Evolutionary conservation across 352 stramenopile genomes (phyloP).

Genomic region (Pythium pectinolyticum): DNA sequence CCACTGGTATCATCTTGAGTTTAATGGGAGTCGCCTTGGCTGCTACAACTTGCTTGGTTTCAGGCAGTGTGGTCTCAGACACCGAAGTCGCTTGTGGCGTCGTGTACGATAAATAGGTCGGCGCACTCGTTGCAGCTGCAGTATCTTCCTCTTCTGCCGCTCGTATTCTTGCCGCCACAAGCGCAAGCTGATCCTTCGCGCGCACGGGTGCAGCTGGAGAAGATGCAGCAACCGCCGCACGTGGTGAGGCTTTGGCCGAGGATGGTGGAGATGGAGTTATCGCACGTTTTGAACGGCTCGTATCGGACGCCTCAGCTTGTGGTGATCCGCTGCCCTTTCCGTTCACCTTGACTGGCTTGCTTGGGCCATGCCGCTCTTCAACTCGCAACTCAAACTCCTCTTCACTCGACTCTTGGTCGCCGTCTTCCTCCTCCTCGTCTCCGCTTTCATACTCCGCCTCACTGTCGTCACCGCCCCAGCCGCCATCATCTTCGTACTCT

Average conservation of each 20-base stretch:
- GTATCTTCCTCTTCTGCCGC: background rate
- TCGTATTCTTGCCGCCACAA: conserved; percentile 5
- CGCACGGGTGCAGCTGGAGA: background rate
- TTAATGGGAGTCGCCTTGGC: background rate
- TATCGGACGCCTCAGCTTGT: too few species aligned
- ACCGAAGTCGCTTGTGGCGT: conserved; percentile 18
- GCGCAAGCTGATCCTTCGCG: conserved; percentile 14
- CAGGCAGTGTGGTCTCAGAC: conserved; percentile 10
- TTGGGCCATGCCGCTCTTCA: too few species aligned
- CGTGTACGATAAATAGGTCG: conserved; percentile 24
- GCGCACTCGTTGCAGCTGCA: background rate
- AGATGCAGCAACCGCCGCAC: background rate
- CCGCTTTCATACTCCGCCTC: conserved; percentile 35
- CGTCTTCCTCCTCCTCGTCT: conserved; percentile 41
- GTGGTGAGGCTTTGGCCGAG: background rate
- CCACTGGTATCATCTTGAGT: too few species aligned
- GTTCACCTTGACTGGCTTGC: conserved; percentile 4
- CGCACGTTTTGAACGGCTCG: background rate
- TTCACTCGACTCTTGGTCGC: conserved; percentile 15
- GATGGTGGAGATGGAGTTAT: background rate
- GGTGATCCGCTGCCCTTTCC: background rate
- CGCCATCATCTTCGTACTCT: conserved; percentile 16
- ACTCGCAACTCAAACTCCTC: conserved; percentile 40
- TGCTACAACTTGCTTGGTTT: background rate
- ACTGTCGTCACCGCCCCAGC: conserved; percentile 27